Base-by-base conservation (phyloP, 2,329 filamentous ascomycete genomes). In the Setomelanomma holmii region DNA sequence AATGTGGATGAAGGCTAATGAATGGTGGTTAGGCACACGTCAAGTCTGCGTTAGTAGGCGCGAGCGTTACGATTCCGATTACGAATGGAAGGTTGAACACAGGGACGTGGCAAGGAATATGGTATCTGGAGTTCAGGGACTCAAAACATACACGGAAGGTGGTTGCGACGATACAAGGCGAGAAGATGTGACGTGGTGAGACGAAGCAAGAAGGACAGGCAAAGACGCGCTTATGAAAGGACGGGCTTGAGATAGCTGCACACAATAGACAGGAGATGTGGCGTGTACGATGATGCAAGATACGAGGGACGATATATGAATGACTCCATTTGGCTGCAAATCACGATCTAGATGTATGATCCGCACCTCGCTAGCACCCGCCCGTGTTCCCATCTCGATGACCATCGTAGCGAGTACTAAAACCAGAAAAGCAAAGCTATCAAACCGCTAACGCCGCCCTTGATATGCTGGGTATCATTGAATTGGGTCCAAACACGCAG, bases 101-200 rank as follows among this genome's bases (percentile, higher is more conserved):
- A 14, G 86, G 86, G 1, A 88, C 85, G 14, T 93, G 90, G 90
- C 90, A 95, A 86, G 86, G 95, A 0, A 93, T 98, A 53, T 98
- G 91, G 90, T 96, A 96, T 75, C 78, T 97, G 60, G 95, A 98
- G 76, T 98, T 98, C 73, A 83, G 93, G 50, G 84, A 80, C 3
- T 80, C 80, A 63, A 91, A 86, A 76, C 93, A 97, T 76, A 81
- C 85, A 58, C 84, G 95, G 67, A 89, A 86, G 72, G 84, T 98
- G 11, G 88, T 99, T 56, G 93, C 93, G 47, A 98, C 95, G 1
- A 96, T 98, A 56, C 93, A 98, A 75, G 95, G 93, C 38, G 90
- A 97, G 79, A 86, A 84, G 78, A 72, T 67, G 50, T 80, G 66
- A 56, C 27, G 10, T 6, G 27, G 27, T 30, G 27, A 6, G 14